Evolutionary conservation across 371 early-diverging fungal genomes (phyloP), one percentile per base, ranked within the genome.

Genomic region (Mucor saturninus): DNA sequence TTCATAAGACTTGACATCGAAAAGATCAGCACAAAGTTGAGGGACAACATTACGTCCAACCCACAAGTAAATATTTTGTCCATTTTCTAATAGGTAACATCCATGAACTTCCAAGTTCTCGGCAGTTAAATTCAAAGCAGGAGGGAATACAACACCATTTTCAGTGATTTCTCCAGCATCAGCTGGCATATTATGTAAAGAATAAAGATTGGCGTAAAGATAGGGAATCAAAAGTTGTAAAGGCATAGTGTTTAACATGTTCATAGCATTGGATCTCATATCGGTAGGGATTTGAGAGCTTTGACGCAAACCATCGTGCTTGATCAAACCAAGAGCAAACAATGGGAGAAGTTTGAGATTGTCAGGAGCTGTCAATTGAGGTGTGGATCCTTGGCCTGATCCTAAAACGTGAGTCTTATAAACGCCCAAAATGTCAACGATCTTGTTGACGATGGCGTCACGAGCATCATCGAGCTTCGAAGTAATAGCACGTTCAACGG

Each of bases 391-490:
- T 2, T 88, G 84, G 5, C 86, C 89, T 3, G 89, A 84, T 3
- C 87, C 82, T 11, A 86, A 80, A 32, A 94, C 88, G 57, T 88
- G 86, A 4, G 90, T 80, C 81, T 95, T 95, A 79, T 93, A 96
- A 1, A 91, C 91, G 31, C 88, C 87, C 21, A 97, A 67, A 11
- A 98, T 82, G 66, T 98, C 98, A 35, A 88, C 80, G 2, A 89
- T 63, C 79, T 96, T 97, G 83, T 93, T 89, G 38, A 91, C 83
- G 59, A 98, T 76, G 0, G 96, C 95, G 59, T 98, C 97, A 40
- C 98, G 86, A 13, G 98, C 97, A 77, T 96, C 96, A 65, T 97
- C 98, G 61, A 98, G 69, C 62, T 95, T 95, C 9, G 93, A 89
- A 26, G 87, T 85, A 54, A 96, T 70, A 1, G 90, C 90, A 38